Evolutionary conservation across 2,329 filamentous ascomycete species (phyloP).

Genomic region (Alternaria brassicicola): DNA sequence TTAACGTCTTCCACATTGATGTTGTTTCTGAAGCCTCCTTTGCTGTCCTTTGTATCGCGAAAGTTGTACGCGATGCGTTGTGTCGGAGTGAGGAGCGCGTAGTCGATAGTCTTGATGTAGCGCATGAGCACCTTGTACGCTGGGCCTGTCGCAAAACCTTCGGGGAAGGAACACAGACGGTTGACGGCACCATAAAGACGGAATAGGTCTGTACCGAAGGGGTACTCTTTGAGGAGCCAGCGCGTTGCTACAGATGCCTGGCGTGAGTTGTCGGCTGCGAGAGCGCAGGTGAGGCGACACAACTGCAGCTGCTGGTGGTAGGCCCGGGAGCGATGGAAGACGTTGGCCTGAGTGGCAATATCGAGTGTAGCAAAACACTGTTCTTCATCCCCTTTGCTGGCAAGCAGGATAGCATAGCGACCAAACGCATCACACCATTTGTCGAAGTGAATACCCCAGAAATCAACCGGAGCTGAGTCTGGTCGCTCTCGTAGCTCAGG

Average conservation of each 20-base stretch:
- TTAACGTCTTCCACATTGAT: constrained; percentile 49
- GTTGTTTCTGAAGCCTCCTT: constrained; percentile 47
- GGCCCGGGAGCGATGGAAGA: constrained; percentile 75
- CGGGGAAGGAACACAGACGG: constrained; percentile 74
- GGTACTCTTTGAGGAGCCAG: constrained; percentile 82
- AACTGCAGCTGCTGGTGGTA: constrained; percentile 76
- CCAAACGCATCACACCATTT: constrained; percentile 91
- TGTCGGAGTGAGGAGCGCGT: constrained; percentile 62
- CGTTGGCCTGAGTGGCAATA: constrained; percentile 76
- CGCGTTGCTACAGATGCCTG: constrained; percentile 76
- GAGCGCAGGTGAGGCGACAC: constrained; percentile 81
- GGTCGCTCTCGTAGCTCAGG: constrained; percentile 38
- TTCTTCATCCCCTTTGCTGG: constrained; percentile 68
- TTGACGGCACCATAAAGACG: constrained; percentile 82
- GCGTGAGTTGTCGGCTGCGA: constrained; percentile 78
- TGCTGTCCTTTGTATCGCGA: constrained; percentile 40
- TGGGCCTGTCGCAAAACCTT: constrained; percentile 76
- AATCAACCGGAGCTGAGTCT: constrained; percentile 57
- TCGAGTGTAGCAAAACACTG: constrained; percentile 83
- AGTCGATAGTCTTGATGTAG: constrained; percentile 90
- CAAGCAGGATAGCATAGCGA: constrained; percentile 80
- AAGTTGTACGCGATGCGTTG: constrained; percentile 54
- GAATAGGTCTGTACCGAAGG: constrained; percentile 81
- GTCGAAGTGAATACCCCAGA: constrained; percentile 79
- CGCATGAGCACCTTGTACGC: constrained; percentile 90